phyloP scores from a whole-genome alignment of 352 stramenopile species.

The Globisporangium okanoganense region DNA sequence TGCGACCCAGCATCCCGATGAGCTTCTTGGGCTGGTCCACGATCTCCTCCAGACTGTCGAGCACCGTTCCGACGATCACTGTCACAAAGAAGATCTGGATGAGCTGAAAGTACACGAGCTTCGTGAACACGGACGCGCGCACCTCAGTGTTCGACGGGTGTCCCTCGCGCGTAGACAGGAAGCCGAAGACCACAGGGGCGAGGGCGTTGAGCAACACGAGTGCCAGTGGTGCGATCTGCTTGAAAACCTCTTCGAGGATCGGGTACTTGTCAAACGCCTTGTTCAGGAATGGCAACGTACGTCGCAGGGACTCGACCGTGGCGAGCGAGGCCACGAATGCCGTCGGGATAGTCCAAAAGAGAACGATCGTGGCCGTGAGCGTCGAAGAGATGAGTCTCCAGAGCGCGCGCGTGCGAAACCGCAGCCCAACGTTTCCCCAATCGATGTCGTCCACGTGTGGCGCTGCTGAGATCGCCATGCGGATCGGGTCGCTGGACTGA shows the following conservation, averaged over 20 bases:
- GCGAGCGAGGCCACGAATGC: constrained; percentile 70
- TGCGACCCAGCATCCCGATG: constrained; percentile 65
- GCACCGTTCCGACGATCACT: constrained; percentile 67
- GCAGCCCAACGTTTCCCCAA: constrained; percentile 70
- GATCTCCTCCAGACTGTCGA: constrained; percentile 72
- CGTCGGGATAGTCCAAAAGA: constrained; percentile 85
- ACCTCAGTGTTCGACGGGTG: constrained; percentile 68
- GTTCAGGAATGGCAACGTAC: constrained; percentile 59
- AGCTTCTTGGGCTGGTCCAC: constrained; percentile 65
- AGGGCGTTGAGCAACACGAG: constrained; percentile 58
- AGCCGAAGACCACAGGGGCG: constrained; percentile 56
- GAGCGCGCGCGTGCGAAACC: constrained; percentile 43
- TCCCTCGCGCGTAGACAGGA: constrained; percentile 61
- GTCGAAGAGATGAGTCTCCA: constrained; percentile 45
- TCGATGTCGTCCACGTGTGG: constrained; percentile 67
- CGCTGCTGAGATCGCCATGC: constrained; percentile 47
- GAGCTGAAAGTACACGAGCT: constrained; percentile 79
- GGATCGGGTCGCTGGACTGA: constrained; percentile 50
- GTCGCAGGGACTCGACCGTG: constrained; percentile 63
- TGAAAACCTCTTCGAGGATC: constrained; percentile 52
- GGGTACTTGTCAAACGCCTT: constrained; percentile 59
- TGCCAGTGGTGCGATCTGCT: constrained; percentile 67
- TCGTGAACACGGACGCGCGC: constrained; percentile 61
- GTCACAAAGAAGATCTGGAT: constrained; percentile 84
- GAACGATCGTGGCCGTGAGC: constrained; percentile 58